Conservation (phyloP, 192 early-diverging fungal genomes). For the Umbelopsis sp. region DNA sequence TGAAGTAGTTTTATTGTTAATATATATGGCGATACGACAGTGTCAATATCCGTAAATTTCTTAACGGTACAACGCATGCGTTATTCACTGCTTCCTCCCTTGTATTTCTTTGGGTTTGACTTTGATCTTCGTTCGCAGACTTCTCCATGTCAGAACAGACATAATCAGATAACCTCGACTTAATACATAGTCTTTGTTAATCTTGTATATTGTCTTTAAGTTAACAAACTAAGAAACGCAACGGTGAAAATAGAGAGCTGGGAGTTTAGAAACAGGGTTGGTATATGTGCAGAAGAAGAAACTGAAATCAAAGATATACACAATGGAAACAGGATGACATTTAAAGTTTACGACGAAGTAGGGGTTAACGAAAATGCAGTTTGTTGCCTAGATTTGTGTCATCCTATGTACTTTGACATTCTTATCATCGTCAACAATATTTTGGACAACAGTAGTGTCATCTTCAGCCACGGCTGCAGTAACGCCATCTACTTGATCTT, state of each 20-base stretch:
- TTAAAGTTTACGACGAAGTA: background rate
- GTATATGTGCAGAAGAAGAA: slow-evolving; percentile 11
- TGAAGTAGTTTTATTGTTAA: too few relatives aligned
- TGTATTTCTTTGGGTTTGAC: too few relatives aligned
- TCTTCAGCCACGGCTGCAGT: slow-evolving; percentile 17
- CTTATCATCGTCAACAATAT: background rate
- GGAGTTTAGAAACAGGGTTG: background rate
- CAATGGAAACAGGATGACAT: background rate
- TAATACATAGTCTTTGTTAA: background rate
- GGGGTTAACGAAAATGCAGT: background rate
- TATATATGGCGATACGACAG: too few relatives aligned
- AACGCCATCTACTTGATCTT: slow-evolving; percentile 28
- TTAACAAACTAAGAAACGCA: background rate
- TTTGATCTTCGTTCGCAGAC: too few relatives aligned
- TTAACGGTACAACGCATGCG: too few relatives aligned
- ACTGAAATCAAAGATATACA: slow-evolving; percentile 13
- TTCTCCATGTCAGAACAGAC: too few relatives aligned
- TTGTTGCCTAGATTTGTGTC: slow-evolving; percentile 18
- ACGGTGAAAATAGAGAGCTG: background rate
- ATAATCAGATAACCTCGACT: too few relatives aligned
- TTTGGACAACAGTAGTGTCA: background rate
- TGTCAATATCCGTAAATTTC: too few relatives aligned
- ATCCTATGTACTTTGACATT: slow-evolving; percentile 22
- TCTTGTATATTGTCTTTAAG: background rate
- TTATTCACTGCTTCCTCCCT: too few relatives aligned